These are phyloP conservation scores for Terana coerulea DNA, from an alignment of 768 basidiomycete species.

Conservation along the genomic window DNA sequence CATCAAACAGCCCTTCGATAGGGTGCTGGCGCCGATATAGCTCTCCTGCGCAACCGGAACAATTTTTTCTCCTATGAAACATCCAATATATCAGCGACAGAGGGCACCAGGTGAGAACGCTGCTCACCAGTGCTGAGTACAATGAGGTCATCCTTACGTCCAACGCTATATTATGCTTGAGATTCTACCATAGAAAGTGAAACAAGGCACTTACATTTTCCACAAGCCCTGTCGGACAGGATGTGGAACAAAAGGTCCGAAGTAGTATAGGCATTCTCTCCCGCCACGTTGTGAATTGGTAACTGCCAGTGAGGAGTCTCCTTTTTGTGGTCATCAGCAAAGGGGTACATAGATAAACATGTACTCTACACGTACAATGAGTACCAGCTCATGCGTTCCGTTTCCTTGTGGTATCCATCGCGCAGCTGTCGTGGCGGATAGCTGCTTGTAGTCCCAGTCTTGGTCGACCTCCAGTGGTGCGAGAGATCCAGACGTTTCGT, in stretches of 20 bases:
- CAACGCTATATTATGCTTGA: constrained; percentile 16
- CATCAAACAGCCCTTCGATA: constrained; percentile 4
- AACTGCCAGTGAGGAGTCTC: constrained; percentile 4
- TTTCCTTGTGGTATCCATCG: constrained; percentile 14
- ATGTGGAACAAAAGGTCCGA: not conserved
- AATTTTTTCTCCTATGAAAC: constrained; percentile 11
- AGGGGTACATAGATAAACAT: not conserved
- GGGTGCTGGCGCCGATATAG: not conserved
- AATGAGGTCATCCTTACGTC: constrained; percentile 41
- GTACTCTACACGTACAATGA: constrained; percentile 13
- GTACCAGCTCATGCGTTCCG: constrained; percentile 13
- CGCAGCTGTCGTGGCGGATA: not conserved
- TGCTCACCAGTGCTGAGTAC: constrained; percentile 20
- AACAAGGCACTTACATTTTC: constrained; percentile 12
- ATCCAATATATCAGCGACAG: no score
- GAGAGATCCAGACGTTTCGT: not conserved
- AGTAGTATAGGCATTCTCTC: not conserved
- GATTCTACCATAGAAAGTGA: no score
- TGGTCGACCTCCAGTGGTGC: not conserved
- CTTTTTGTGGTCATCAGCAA: constrained; percentile 1
- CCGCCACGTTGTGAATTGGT: constrained; percentile 16
- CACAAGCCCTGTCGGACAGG: constrained; percentile 1
- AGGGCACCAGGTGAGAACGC: not conserved
- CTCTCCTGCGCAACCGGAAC: constrained; percentile 6
- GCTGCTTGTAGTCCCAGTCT: constrained; percentile 7